phyloP scores from a whole-genome alignment of 176 grass and related monocot genomes.

The Neostapfia colusana region DNA sequence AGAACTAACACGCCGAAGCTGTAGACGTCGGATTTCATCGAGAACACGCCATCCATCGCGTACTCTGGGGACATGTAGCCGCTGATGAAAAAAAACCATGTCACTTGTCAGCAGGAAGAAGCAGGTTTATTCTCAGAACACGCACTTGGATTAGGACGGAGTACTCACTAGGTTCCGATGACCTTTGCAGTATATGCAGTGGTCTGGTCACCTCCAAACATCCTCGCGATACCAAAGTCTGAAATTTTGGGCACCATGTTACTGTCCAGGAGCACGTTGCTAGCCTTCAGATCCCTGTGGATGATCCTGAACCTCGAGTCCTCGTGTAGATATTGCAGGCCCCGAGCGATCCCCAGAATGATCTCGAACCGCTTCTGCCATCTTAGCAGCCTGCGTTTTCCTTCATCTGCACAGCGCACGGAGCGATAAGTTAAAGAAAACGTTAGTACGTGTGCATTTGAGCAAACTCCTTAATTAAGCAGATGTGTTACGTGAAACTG shows the following conservation, averaged over 20 bases:
- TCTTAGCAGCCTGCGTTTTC: conserved; percentile 21
- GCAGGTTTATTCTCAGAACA: neutral
- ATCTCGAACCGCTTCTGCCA: conserved; percentile 45
- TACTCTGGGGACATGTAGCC: conserved; percentile 54
- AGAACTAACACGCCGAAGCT: conserved; percentile 42
- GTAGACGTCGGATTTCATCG: conserved; percentile 45
- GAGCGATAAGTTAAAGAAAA: neutral
- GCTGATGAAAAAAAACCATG: conserved; percentile 1
- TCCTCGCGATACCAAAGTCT: conserved; percentile 49
- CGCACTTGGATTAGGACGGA: neutral
- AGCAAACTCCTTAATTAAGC: too few relatives aligned
- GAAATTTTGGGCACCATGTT: conserved; percentile 50
- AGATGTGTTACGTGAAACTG: neutral
- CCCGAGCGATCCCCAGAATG: conserved; percentile 38
- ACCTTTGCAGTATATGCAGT: conserved; percentile 39
- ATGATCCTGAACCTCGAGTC: conserved; percentile 57
- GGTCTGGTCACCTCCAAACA: conserved; percentile 55
- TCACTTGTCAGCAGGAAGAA: neutral
- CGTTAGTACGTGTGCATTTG: neutral
- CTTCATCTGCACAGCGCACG: conserved; percentile 29
- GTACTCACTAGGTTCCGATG: conserved; percentile 54
- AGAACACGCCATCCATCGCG: conserved; percentile 51
- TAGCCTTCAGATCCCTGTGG: conserved; percentile 44
- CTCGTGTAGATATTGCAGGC: conserved; percentile 51
- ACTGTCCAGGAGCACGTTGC: conserved; percentile 46